phyloP scores from a whole-genome alignment of 1,284 basidiomycete genomes.

The Hypsizygus ulmarius region DNA sequence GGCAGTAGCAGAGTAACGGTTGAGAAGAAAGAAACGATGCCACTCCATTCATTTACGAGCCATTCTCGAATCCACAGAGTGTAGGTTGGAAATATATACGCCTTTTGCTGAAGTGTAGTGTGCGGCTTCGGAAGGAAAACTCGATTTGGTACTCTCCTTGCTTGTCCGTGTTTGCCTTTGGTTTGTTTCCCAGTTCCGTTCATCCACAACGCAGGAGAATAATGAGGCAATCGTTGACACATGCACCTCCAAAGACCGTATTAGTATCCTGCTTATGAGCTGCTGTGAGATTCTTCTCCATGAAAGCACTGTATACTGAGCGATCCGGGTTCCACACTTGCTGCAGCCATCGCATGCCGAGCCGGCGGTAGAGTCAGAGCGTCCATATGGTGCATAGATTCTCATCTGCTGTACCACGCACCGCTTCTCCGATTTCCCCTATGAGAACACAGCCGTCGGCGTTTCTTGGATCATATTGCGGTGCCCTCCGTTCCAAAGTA shows the following conservation, averaged over 20 bases:
- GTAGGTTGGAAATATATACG: no score
- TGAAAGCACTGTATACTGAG: neutral
- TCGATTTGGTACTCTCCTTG: no score
- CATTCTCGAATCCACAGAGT: neutral
- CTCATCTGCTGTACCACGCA: slow-evolving; percentile 19
- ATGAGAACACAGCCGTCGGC: slow-evolving; percentile 5
- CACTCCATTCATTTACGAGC: neutral
- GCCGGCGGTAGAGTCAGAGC: slow-evolving; percentile 9
- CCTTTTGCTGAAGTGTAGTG: no score
- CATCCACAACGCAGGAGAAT: no score
- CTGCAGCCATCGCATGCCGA: slow-evolving; percentile 6
- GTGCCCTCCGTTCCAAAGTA: neutral
- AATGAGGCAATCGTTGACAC: no score
- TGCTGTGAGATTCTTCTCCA: neutral
- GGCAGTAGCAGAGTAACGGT: neutral
- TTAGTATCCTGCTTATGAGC: no score
- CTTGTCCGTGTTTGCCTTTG: no score
- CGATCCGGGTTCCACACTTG: neutral
- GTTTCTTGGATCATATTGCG: slow-evolving; percentile 2
- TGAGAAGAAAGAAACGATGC: neutral
- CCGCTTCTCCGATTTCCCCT: slow-evolving; percentile 5
- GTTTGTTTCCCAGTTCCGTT: no score
- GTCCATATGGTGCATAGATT: slow-evolving; percentile 19
- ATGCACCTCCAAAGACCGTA: no score
- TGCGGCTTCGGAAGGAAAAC: no score